Evolutionary conservation across 2,329 filamentous ascomycete genomes (phyloP), one percentile per base, ranked within the genome.

Genomic region (Furcasterigmium furcatum): DNA sequence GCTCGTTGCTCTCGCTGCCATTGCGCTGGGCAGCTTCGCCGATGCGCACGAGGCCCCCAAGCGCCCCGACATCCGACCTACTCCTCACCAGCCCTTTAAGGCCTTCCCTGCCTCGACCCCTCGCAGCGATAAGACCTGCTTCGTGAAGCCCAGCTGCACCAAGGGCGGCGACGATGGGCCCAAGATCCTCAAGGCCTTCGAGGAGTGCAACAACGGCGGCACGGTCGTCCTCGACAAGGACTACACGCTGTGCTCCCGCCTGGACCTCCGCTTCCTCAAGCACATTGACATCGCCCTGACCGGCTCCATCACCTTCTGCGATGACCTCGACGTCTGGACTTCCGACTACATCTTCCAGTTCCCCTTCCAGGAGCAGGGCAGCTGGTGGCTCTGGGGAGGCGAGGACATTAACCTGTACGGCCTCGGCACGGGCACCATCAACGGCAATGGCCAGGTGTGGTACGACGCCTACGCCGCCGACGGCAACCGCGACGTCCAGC

Each of bases 281-380:
- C 68, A 79, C 52, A 72, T 88, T 20, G 84, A 88, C 59, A 64
- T 87, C 3, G 74, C 79, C 68, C 70, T 66, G 44, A 60, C 59
- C 0, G 82, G 80, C 20, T 73, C 73, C 18, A 72, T 87, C 16
- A 67, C 76, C 46, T 88, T 88, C 65, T 79, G 76, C 43, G 75
- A 83, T 43, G 80, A 88, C 56, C 83, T 81, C 1, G 73, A 79
- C 51, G 88, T 87, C 63, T 88, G 85, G 85, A 27, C 24, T 27
- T 73, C 83, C 51, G 73, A 71, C 7, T 74, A 87, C 56, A 71
- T 74, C 36, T 87, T 87, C 70, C 74, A 75, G 44, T 80, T 83
- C 16, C 69, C 66, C 6, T 88, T 80, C 63, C 85, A 88, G 55
- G 86, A 87, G 48, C 75, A 77, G 80, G 61, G 79, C 0, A 54